Evolutionary conservation across 1,284 basidiomycete genomes (phyloP), one percentile per base, ranked within the genome.

Genomic region (Boletus mariae): DNA sequence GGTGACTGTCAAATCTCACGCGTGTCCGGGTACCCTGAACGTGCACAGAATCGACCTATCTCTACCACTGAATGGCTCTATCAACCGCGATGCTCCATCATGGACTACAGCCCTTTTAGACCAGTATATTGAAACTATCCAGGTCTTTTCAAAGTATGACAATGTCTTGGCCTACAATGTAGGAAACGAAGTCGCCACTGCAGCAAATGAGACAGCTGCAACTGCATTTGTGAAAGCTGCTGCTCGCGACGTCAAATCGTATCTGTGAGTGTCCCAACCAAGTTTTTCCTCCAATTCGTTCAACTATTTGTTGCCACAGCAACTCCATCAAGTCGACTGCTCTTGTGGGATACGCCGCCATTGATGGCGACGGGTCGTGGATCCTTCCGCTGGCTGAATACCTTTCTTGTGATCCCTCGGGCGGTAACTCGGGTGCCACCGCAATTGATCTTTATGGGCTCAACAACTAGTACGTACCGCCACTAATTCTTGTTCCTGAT

Each of bases 201-300:
- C 65, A 17, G 53, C 75, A 23, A 77, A 80, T 48, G 80, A 76
- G 57, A 90, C 90, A 13, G 74, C 73, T 43, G 83, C 87, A 15
- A 83, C 85, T 10, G 81, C 93, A 1, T 96, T 84, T 68, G 82
- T 97, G 69, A 96, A 96, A 71, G 93, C 92, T 38, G 93, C 93
- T 17, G 92, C 92, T 23, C 83, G 94, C 38, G 94, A 97, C 68
- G 74, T 83, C 62, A 94, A 87, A 70, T 83, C 93, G 2, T 96
- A 94, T 71, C 75, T 94, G 85, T 87, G 57, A 63, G 82, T 71
- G 23, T 35, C 45, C 13, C 17, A 28, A n/a, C 20, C 0, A 46
- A 5, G 28, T 17, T 42, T 20, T 44, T 35, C 44, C 12, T 20
- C 2, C 29, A 31, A 20, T 26, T 29, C 1, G 10, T 38, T 15